These are phyloP conservation scores for Aphanocladium album DNA, from an alignment of 2,329 filamentous ascomycete species.

Conservation along the genomic window DNA sequence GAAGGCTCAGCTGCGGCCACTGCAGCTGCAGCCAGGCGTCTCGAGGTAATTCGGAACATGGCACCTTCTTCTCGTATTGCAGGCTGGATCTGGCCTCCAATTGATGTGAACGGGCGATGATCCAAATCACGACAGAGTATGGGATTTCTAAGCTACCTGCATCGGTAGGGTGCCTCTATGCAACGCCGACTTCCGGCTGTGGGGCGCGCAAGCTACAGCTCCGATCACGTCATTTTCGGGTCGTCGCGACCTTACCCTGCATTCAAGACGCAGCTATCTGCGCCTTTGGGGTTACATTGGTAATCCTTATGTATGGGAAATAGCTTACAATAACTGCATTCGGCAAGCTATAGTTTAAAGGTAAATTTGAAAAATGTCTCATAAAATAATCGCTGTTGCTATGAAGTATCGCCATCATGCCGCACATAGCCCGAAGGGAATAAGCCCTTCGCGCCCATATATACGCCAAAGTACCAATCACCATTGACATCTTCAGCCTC, in stretches of 20 bases:
- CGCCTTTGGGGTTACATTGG: background rate
- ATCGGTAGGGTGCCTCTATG: background rate
- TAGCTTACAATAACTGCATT: too few species aligned
- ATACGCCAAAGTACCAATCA: slow-evolving; percentile 85
- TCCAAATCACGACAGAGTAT: background rate
- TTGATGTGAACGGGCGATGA: background rate
- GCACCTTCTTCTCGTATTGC: background rate
- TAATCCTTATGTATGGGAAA: too few species aligned
- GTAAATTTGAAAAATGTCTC: background rate
- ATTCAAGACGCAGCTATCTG: background rate
- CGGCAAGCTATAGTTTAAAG: too few species aligned
- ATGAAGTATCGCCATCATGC: slow-evolving; percentile 30
- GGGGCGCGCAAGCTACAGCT: background rate
- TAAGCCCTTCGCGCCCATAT: slow-evolving; percentile 72
- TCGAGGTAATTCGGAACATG: slow-evolving; percentile 67
- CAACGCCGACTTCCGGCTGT: background rate
- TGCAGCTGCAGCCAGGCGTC: slow-evolving; percentile 50
- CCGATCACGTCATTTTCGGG: slow-evolving; percentile 13
- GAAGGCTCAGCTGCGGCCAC: slow-evolving; percentile 44
- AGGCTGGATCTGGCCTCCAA: background rate
- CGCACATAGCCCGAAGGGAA: slow-evolving; percentile 76
- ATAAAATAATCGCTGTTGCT: background rate
- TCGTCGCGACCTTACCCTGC: slow-evolving; percentile 7
- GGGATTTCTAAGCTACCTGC: background rate
- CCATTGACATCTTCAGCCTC: slow-evolving; percentile 86